Base-by-base conservation (phyloP, 2,329 filamentous ascomycete genomes). In the Colletotrichum zoysiae region DNA sequence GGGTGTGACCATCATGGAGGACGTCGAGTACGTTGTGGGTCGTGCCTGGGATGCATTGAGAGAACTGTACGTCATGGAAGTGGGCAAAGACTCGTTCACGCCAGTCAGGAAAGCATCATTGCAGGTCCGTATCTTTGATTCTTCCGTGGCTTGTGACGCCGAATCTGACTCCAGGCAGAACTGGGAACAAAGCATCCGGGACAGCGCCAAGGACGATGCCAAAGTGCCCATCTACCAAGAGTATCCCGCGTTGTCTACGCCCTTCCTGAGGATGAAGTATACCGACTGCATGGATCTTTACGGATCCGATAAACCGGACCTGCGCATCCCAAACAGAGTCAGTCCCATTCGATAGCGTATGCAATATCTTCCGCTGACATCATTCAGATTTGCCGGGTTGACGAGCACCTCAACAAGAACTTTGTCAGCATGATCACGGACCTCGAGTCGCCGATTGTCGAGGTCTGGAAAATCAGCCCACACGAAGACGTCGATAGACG, bases 291-390 rank as follows among this genome's bases (percentile, higher is more conserved):
- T 99, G 91, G 83, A 87, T 1, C 84, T 83, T 3, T 97, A 95
- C 77, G 96, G 96, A 14, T 93, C 90, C 5, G 96, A 99, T 81
- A 99, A 99, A 81, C 96, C 96, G 5, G 96, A 99, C 78, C 83
- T 95, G 12, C 90, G 96, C 23, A 92, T 95, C 48, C 88, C 89
- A 1, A 91, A 90, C 35, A 83, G 88, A 77, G 91, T 93, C 79
- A 64, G 84, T 79, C 6, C 2, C 3, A 7, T 16, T 8, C 53
- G 9, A 1, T 0, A n/a, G 11, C 44, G 11, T 14, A 23, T 16
- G 18, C n/a, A 59, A 44, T 1, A 48, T 67, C 18, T 44, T 40
- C 20, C 14, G 16, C 73, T 76, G 23, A 78, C 67, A 16, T 23
- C 1, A 8, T 78, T 75, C 78, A 94, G 87, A 93, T 97, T 73